Base-by-base conservation (phyloP, 2,329 filamentous ascomycete genomes). In the Diaporthe batatas region DNA sequence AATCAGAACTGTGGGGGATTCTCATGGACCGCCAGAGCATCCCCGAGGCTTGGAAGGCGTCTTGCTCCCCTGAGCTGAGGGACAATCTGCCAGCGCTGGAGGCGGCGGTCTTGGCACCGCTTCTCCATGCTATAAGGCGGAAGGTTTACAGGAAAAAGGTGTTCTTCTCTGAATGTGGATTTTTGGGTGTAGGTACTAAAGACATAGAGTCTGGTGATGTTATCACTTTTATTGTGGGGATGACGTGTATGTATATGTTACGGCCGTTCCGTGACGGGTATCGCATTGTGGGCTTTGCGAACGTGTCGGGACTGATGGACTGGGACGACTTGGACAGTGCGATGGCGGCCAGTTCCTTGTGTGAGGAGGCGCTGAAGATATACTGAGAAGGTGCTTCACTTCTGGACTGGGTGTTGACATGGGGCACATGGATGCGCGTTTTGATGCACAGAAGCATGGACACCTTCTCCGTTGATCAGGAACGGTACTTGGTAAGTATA, bases 1-100 rank as follows among this genome's bases (percentile, higher is more conserved):
- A n/a, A n/a, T n/a, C n/a, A n/a, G n/a, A 14, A 14, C 18, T 62
- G 25, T 62, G 58, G 58, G 58, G 47, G 25, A 62, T 62, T 29
- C 58, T 62, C 32, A 23, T 62, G 23, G 58, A 39, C 14, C 58
- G 58, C 10, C 39, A 62, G 32, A 4, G 32, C 16, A 62, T 62
- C 12, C 58, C 58, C 3, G 23, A 47, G 14, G 39, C 7, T 21
- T 62, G 58, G 58, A 62, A 62, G 58, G n/a, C 6, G 23, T 39
- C 39, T 47, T 62, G 58, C 14, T 32, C 58, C 6, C 36, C 58
- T 16, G 39, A 62, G 58, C 36, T 47, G 16, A 39, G 11, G 32
- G 47, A n/a, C 7, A n/a, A 47, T 32, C 6, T n/a, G 10, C 18
- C 36, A 2, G 14, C 23, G 2, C 39, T 62, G 18, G 39, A 62